Evolutionary conservation across 108 stramenopile genomes (phyloP).

Genomic region (Cyclotella atomus): DNA sequence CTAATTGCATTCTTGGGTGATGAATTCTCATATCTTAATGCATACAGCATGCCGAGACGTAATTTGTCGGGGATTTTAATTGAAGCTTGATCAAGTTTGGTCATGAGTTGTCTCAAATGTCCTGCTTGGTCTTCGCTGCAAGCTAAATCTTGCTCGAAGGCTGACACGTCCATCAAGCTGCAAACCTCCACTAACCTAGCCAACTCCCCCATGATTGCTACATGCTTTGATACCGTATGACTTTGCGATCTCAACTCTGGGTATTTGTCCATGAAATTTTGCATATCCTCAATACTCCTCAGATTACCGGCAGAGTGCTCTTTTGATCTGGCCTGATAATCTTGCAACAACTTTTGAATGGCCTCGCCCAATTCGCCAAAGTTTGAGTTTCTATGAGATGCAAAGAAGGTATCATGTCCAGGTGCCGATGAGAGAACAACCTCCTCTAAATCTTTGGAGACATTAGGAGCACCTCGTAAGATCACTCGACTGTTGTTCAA

Average conservation of each 20-base stretch:
- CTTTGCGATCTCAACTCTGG: conserved; percentile 90
- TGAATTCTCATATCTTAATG: conserved; percentile 93
- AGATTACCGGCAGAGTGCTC: conserved; percentile 77
- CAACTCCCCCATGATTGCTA: conserved; percentile 97
- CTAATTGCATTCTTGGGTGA: conserved; percentile 70
- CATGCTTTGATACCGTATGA: conserved; percentile 95
- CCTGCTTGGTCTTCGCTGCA: conserved; percentile 91
- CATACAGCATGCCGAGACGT: conserved; percentile 95
- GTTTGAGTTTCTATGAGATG: conserved; percentile 90
- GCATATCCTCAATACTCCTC: conserved; percentile 98
- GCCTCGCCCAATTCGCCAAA: conserved; percentile 97
- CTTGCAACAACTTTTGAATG: conserved; percentile 92
- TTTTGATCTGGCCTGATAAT: conserved; percentile 92
- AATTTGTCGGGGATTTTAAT: conserved; percentile 96
- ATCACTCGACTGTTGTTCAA: conserved; percentile 96
- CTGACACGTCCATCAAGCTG: conserved; percentile 95
- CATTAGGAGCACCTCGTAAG: conserved; percentile 92
- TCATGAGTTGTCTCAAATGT: conserved; percentile 90
- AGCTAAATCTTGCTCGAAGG: conserved; percentile 98
- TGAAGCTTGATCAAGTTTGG: conserved; percentile 74
- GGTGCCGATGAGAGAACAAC: conserved; percentile 90
- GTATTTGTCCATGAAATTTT: conserved; percentile 96
- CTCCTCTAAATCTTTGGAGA: conserved; percentile 95
- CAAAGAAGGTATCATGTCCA: conserved; percentile 93
- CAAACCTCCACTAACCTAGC: conserved; percentile 93